phyloP scores from a whole-genome alignment of 2,329 filamentous ascomycete genomes.

The Fusarium beomiforme region DNA sequence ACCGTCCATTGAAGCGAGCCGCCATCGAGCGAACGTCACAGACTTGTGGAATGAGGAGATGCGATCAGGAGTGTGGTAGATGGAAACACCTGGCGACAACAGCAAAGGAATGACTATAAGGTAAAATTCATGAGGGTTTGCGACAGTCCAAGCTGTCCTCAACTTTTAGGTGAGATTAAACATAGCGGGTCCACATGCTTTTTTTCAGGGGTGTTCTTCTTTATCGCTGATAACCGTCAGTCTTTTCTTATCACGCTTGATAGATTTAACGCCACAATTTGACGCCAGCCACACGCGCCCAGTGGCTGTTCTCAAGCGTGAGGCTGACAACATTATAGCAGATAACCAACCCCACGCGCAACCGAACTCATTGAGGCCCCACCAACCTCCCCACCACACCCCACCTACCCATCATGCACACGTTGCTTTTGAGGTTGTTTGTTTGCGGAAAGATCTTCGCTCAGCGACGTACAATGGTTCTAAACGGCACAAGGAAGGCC shows the following conservation, averaged over 20 bases:
- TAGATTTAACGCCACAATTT: not conserved
- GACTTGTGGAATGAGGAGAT: not conserved
- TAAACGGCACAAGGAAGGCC: not conserved
- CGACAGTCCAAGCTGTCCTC: slow-evolving; percentile 43
- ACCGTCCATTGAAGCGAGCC: slow-evolving; percentile 69
- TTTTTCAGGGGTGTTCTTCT: slow-evolving; percentile 37
- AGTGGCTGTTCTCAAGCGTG: not conserved
- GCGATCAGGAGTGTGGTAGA: slow-evolving; percentile 7
- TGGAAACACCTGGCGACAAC: not conserved
- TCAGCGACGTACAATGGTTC: not conserved
- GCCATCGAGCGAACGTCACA: slow-evolving; percentile 34
- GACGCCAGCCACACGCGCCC: not conserved
- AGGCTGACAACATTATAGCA: not conserved
- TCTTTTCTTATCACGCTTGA: not conserved
- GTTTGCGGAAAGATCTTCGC: slow-evolving; percentile 20
- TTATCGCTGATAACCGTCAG: slow-evolving; percentile 11
- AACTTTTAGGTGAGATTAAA: slow-evolving; percentile 29
- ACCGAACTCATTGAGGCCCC: slow-evolving; percentile 4
- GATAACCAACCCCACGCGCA: slow-evolving; percentile 3
- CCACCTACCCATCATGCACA: slow-evolving; percentile 20
- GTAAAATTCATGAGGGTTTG: slow-evolving; percentile 33
- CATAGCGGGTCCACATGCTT: slow-evolving; percentile 26
- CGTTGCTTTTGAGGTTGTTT: slow-evolving; percentile 26
- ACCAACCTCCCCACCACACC: not conserved
- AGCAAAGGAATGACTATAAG: slow-evolving; percentile 26